Base-by-base conservation (phyloP, 345 rosid species). In the Gossypium thurberi region DNA sequence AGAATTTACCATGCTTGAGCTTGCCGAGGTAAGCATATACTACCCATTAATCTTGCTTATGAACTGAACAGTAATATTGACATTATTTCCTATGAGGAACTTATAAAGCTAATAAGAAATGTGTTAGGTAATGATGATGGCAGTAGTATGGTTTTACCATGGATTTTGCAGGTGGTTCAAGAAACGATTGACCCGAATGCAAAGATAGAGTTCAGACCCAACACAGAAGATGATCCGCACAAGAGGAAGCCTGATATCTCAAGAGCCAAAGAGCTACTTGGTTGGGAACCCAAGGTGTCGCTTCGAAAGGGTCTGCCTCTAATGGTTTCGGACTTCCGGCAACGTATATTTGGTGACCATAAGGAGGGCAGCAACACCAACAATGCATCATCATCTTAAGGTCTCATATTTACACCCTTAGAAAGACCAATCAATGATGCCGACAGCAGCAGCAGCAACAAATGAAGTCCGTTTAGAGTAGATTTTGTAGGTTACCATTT, bases 1-100 rank as follows among this genome's bases (percentile, higher is more conserved):
- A 60, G 98, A 94, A 89, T 94, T 94, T 82, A 94, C 98, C 79
- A 92, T 94, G 98, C 89, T 94, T 61, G 97, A 95, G 80, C 99
- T 95, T 52, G 98, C 99, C 18, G 78, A 90, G 95, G 98, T 94
- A 69, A 58, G 73, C 72, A 21, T 15, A 8, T 69, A 20, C 51
- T 56, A 17, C 44, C 40, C 40, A 53, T 61, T 0, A 2, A 47
- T 47, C 70, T 23, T 48, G 37, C 2, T 67, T 18, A 63, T 37
- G 14, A 40, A 40, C 23, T 63, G 25, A 37, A 63, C n/a, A 25
- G 8, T 9, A 51, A 28, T 51, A 26, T 17, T 51, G 14, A 14
- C 17, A 48, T 51, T 10, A 10, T 69, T 23, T 68, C 17, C 59
- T 3, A 23, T 17, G 47, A 4, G 57, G 12, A 67, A 67, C 33